Evolutionary conservation across 768 basidiomycete genomes (phyloP).

Genomic region (Psilocybe subaeruginosa): DNA sequence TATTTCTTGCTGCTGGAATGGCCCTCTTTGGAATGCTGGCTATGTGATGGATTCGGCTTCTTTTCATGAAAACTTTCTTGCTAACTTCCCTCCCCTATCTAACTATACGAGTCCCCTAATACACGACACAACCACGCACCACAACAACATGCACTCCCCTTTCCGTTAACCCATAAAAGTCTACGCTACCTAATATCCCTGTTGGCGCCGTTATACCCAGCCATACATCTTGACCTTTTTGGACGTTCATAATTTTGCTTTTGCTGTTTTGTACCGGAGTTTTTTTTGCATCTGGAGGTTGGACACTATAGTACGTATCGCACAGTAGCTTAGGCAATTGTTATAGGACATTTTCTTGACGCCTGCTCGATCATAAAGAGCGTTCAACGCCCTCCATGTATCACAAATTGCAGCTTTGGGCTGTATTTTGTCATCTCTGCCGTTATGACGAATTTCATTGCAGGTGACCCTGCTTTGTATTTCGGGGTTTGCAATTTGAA

Average conservation of each 20-base stretch:
- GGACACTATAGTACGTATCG: background rate
- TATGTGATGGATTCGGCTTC: background rate
- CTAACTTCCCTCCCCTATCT: background rate
- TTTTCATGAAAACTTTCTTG: background rate
- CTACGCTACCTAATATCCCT: background rate
- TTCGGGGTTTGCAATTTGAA: too few species aligned
- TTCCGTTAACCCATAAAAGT: background rate
- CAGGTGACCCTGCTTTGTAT: too few species aligned
- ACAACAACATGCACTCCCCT: background rate
- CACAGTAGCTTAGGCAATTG: background rate
- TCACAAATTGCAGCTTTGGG: too few species aligned
- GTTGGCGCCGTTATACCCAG: too few species aligned
- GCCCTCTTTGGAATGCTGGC: background rate
- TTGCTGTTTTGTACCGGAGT: background rate
- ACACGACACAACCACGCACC: background rate
- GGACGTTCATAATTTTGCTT: background rate
- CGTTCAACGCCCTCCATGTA: too few species aligned
- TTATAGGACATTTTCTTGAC: background rate
- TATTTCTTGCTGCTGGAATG: slow-evolving; percentile 3
- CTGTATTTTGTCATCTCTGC: too few species aligned
- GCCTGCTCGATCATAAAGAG: background rate
- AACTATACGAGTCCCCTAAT: background rate
- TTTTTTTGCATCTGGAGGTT: background rate
- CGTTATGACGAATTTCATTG: too few species aligned
- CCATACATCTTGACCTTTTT: background rate